phyloP scores from a whole-genome alignment of 2,329 filamentous ascomycete species.

The Chaetomiaceae sp. region DNA sequence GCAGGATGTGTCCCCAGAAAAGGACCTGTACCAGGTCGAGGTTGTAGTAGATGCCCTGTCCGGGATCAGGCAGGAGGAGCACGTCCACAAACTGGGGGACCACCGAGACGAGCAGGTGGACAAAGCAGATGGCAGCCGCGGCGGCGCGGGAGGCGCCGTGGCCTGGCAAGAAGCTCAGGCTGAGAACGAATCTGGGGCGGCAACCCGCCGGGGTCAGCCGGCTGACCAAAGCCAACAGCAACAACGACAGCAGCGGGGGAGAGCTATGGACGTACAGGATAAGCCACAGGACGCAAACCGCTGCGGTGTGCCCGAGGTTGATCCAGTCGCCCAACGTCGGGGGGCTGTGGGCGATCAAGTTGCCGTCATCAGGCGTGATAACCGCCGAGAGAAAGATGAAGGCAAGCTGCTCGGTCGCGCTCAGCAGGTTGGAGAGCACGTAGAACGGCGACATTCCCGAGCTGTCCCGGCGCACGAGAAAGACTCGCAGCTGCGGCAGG shows the following conservation, averaged over 20 bases:
- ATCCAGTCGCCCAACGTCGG: not conserved
- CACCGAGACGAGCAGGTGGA: not conserved
- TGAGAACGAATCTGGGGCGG: not conserved
- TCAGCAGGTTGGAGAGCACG: not conserved
- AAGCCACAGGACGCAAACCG: not conserved
- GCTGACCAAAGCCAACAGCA: not conserved
- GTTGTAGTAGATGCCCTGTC: not conserved
- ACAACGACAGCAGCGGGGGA: no score
- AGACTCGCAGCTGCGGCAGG: not conserved
- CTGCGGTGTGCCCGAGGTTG: not conserved
- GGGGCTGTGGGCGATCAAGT: not conserved
- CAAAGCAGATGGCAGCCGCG: not conserved
- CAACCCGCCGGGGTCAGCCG: not conserved
- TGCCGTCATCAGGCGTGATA: not conserved
- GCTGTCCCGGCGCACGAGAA: not conserved
- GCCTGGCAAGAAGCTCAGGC: not conserved
- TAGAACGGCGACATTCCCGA: not conserved
- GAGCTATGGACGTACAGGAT: not conserved
- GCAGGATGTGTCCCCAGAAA: not conserved
- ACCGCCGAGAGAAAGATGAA: not conserved
- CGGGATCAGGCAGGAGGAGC: not conserved
- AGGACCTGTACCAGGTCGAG: not conserved
- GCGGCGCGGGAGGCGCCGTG: not conserved
- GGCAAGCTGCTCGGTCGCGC: not conserved
- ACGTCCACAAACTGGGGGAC: not conserved